Evolutionary conservation across 2,329 filamentous ascomycete species (phyloP), one percentile per base, ranked within the genome.

Genomic region (Fusarium newnesense): DNA sequence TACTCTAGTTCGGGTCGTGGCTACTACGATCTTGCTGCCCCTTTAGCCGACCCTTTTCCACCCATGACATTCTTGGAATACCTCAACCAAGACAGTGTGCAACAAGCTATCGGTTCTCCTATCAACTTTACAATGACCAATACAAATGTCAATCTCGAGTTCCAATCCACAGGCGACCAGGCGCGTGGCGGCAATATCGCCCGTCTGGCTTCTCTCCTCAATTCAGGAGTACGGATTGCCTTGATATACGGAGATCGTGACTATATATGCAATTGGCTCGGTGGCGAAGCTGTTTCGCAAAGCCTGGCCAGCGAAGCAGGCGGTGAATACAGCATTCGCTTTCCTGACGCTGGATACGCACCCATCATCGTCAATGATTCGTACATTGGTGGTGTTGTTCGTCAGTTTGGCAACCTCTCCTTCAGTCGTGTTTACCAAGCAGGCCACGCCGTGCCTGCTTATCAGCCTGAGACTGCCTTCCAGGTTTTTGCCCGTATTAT

Each of bases 391-490:
- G 94, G 94, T 26, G 88, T 89, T 63, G 93, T 94, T 0, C 88
- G 93, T 8, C 93, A 96, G 80, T 93, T 90, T 76, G 93, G 92
- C 16, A 95, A 95, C 75, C 87, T 93, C 60, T 90, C 87, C 21
- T 93, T 93, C 79, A 89, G 88, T 60, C 86, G 91, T 12, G 85
- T 93, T 53, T 93, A 91, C 79, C 88, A 92, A 75, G 86, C 90
- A 21, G 91, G 91, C 4, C 91, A 93, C 76, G 86, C 89, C 58
- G 87, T 91, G 2, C 86, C 89, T 0, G 87, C 85, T 60, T 90
- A 89, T 77, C 90, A 92, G 80, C 90, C 90, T 18, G 83, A 88
- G 76, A 89, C 89, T 7, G 83, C 88, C 5, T 85, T 91, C 64
- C 86, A 87, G 70, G 82, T 91, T 43, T 92, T 92, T 75, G 86